Percentiles rank a stretch among this genome's conserved stretches.
phyloP scores from a whole-genome alignment of 352 stramenopile species.

The Aphanomyces stellatus region DNA sequence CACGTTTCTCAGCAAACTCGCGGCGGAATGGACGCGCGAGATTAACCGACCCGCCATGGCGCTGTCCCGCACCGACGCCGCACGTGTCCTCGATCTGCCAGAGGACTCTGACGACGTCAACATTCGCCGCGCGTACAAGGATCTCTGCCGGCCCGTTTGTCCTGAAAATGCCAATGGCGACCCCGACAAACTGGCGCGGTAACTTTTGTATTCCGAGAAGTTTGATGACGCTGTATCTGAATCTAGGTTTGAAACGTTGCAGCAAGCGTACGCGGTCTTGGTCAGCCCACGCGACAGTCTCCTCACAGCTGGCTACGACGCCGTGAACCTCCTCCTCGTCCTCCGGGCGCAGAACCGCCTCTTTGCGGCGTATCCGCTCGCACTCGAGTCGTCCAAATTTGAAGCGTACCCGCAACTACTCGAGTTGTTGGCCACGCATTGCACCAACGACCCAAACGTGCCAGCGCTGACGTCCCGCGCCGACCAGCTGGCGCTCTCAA shows the following conservation, averaged over 20 bases:
- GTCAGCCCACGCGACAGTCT: slow-evolving; percentile 57
- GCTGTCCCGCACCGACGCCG: slow-evolving; percentile 35
- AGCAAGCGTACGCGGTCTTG: slow-evolving; percentile 57
- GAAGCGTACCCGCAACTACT: slow-evolving; percentile 60
- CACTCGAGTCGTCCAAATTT: slow-evolving; percentile 53
- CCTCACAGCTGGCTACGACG: slow-evolving; percentile 58
- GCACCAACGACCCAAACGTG: slow-evolving; percentile 34
- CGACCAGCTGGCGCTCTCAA: slow-evolving; percentile 48
- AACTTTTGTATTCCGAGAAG: not conserved
- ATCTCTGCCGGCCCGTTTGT: not conserved
- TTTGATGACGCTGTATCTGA: not conserved
- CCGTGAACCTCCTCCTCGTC: slow-evolving; percentile 56
- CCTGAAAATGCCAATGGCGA: slow-evolving; percentile 2
- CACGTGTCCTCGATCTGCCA: slow-evolving; percentile 29
- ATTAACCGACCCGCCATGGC: slow-evolving; percentile 24
- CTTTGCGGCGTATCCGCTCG: slow-evolving; percentile 47
- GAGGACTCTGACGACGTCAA: slow-evolving; percentile 2
- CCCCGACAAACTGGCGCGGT: slow-evolving; percentile 1
- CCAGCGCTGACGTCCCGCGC: slow-evolving; percentile 34
- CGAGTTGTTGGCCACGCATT: slow-evolving; percentile 45
- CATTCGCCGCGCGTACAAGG: slow-evolving; percentile 12
- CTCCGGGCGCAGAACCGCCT: slow-evolving; percentile 54
- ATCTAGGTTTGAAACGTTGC: slow-evolving; percentile 13
- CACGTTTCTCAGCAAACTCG: slow-evolving; percentile 76
- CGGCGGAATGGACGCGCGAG: slow-evolving; percentile 76